Evolutionary conservation across 2,329 filamentous ascomycete species (phyloP), one percentile per base, ranked within the genome.

Genomic region (Aspergillus transmontanensis): DNA sequence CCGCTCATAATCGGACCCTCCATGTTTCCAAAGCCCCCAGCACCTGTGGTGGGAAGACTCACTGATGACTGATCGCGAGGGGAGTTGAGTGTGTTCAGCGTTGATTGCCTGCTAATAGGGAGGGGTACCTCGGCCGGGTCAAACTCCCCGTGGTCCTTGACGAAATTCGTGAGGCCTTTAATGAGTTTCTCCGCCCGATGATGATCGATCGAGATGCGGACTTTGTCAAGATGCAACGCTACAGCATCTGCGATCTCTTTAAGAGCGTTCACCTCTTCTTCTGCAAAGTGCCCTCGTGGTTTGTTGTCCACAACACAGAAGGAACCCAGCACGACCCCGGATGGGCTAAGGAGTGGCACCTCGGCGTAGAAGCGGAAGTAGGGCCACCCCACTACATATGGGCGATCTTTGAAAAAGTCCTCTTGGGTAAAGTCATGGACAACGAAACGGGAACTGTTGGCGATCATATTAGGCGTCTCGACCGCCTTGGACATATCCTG

Each of bases 221-320:
- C 82, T 74, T 81, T 83, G 66, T 88, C 85, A 1, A 90, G 74
- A 63, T 89, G 86, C 23, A 84, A 80, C 71, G 86, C 84, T 19
- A 87, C 79, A 0, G 84, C 84, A 30, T 56, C 51, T 0, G 66
- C 64, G 16, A 67, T 51, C 19, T 67, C 63, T 5, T 59, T 57
- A 4, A 68, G 48, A 16, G 59, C 62, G 4, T 30, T 32, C 21
- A 69, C 48, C 1, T 64, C 55, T 7, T 60, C 41, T 0, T 71
- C 66, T 5, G 63, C 62, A 12, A 90, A 73, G 0, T 80, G 81
- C 1, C 56, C 45, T 11, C 85, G 82, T 0, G 85, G 82, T 30
- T 80, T 79, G 53, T 87, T 82, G 66, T 89, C 87, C 0, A 87
- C 79, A 1, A 90, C 83, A 56, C 84, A 83, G 64, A 86, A 87